Percentiles rank a stretch among this genome's conserved stretches.
Evolutionary conservation across 2,329 filamentous ascomycete genomes (phyloP).

Genomic region (Cladosporium sp.): DNA sequence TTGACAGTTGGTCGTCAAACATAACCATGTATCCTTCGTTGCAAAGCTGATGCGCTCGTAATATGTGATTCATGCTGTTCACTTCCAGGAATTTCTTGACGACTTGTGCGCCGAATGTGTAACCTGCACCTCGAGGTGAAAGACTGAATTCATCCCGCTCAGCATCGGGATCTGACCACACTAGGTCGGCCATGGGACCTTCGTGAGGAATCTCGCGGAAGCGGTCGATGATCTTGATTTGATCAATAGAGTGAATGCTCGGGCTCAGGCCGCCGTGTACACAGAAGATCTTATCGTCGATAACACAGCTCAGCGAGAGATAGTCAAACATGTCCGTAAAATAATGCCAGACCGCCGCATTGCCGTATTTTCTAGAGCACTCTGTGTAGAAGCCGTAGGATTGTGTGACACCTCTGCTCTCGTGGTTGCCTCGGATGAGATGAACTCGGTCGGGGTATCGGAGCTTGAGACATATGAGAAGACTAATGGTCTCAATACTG

Average conservation of each 20-base stretch:
- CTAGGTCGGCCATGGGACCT: slow-evolving; percentile 97
- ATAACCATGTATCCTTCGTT: slow-evolving; percentile 97
- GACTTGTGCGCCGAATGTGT: slow-evolving; percentile 96
- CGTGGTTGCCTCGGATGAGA: slow-evolving; percentile 95
- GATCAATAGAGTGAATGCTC: slow-evolving; percentile 95
- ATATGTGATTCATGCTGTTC: slow-evolving; percentile 95
- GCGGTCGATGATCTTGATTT: slow-evolving; percentile 99
- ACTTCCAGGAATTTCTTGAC: slow-evolving; percentile 98
- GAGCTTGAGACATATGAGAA: slow-evolving; percentile 94
- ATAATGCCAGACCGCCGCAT: slow-evolving; percentile 98
- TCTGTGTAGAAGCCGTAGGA: slow-evolving; percentile 99
- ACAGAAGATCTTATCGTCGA: slow-evolving; percentile 98
- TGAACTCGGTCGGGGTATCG: slow-evolving; percentile 95
- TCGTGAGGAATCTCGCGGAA: slow-evolving; percentile 99
- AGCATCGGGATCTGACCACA: slow-evolving; percentile 98
- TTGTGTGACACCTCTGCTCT: slow-evolving; percentile 95
- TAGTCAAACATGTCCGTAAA: slow-evolving; percentile 99
- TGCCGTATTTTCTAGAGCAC: slow-evolving; percentile 96
- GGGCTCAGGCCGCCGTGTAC: slow-evolving; percentile 77
- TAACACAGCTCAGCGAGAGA: slow-evolving; percentile 92
- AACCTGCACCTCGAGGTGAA: slow-evolving; percentile 88
- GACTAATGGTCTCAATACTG: slow-evolving; percentile 96
- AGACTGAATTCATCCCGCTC: slow-evolving; percentile 96
- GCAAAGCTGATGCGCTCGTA: slow-evolving; percentile 96
- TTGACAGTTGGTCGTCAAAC: slow-evolving; percentile 91